These are phyloP conservation scores for Pelagophyceae sp. DNA, from an alignment of 352 stramenopile species.

Conservation along the genomic window DNA sequence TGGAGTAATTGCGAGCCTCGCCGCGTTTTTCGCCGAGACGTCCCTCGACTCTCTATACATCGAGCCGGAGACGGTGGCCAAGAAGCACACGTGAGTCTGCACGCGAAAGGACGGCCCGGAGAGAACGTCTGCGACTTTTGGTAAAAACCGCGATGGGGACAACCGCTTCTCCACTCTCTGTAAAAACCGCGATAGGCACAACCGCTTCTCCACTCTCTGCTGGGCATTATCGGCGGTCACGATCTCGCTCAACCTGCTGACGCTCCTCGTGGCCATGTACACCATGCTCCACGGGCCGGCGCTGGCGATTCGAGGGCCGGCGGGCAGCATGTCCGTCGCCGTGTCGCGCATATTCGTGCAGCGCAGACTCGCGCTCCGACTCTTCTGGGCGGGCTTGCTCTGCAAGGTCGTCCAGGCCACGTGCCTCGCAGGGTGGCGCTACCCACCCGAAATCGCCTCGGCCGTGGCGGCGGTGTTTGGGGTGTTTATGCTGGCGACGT, in stretches of 20 bases:
- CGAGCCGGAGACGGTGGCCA: constrained; percentile 8
- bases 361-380: neutral
- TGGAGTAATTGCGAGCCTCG: neutral
- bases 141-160: neutral
- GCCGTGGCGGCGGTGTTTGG: neutral
- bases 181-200: neutral
- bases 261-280: constrained; percentile 5
- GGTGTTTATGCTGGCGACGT: neutral
- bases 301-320: neutral
- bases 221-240: neutral
- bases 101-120: too few relatives aligned
- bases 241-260: constrained; percentile 10
- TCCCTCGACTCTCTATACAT: constrained; percentile 11
- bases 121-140: too few relatives aligned
- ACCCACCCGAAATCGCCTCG: neutral
- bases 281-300: neutral
- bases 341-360: constrained; percentile 9
- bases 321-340: neutral
- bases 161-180: neutral
- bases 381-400: neutral
- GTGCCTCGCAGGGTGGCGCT: constrained; percentile 10
- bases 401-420: constrained; percentile 9
- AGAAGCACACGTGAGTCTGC: neutral
- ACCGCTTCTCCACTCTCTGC: neutral
- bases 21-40: constrained; percentile 8